A percentile compares a stretch with the other conserved stretches of the same genome.
phyloP scores from a whole-genome alignment of 441 rosid species.

The Populus hybrid region DNA sequence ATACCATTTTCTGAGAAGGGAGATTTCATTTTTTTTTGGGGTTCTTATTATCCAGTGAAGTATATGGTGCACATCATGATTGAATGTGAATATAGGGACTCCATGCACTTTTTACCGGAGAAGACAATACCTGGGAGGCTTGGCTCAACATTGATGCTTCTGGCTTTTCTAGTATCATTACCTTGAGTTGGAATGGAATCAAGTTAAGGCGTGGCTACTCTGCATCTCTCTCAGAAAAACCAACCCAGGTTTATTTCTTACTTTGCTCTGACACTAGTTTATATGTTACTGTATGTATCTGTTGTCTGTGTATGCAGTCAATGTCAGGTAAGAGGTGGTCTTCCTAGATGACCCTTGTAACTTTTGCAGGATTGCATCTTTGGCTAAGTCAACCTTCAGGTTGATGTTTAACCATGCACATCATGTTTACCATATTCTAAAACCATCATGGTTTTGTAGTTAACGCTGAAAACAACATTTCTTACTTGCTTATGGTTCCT shows the following conservation, averaged over 20 bases:
- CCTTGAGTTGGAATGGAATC: conserved; percentile 64
- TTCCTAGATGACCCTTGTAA: neutral
- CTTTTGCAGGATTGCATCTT: neutral
- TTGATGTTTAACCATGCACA: neutral
- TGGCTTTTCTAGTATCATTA: conserved; percentile 66
- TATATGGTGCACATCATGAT: conserved; percentile 12
- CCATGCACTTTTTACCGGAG: conserved; percentile 91
- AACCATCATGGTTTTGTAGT: neutral
- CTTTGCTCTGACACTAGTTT: neutral
- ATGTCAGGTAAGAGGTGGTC: neutral
- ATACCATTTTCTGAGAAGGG: conserved; percentile 13
- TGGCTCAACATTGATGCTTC: conserved; percentile 86
- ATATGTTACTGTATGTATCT: neutral
- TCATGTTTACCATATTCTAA: neutral
- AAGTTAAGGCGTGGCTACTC: too few species aligned
- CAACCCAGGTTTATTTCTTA: conserved; percentile 62
- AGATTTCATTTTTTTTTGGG: conserved; percentile 5
- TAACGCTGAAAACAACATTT: neutral
- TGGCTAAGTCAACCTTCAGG: neutral
- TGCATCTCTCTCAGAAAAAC: conserved; percentile 67
- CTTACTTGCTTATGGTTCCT: neutral
- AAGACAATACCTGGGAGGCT: conserved; percentile 97
- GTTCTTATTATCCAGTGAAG: conserved; percentile 13
- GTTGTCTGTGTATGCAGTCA: neutral
- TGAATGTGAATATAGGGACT: conserved; percentile 65